Evolutionary conservation across 176 grass and related monocot genomes (phyloP), one percentile per base, ranked within the genome.

Genomic region (Olyra latifolia): DNA sequence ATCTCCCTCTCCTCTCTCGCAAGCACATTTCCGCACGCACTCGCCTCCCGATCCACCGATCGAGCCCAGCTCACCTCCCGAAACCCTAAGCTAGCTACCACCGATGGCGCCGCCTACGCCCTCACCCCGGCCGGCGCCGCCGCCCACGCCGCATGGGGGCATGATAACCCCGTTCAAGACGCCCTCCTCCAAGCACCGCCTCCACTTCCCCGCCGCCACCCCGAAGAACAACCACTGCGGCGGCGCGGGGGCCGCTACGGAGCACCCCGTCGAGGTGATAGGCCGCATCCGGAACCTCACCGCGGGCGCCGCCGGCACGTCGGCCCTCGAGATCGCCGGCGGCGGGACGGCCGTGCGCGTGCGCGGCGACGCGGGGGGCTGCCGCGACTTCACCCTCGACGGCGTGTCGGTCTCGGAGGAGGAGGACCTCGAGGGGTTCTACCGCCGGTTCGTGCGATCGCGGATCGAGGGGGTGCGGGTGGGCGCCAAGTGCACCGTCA

Each of bases 241-340:
- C 12, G 76, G 72, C 0, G 38, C 74, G 20, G 39, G 82, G 1
- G 57, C 82, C 32, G 83, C 83, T 7, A 92, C 90, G 10, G 95
- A 98, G 74, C 95, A 98, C 77, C 95, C 95, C 5, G 92, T 98
- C 17, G 95, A 98, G 73, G 92, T 94, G 23, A 91, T 98, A 63
- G 90, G 92, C 46, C 89, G 95, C 58, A 83, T 98, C 72, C 83
- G 95, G 1, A 87, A 98, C 81, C 83, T 85, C 27, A 48, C 84
- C 25, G 23, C 82, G 66, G 69, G 85, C 22, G 74, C 87, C 20
- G 69, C 63, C 39, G 3, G 60, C 74, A 6, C 85, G 14, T 85
- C 88, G 0, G 78, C 81, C 0, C 87, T 98, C 0, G 95, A 94
- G 95, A 70, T 94, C 69, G 25, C 83, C 1, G 22, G 46, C 8